A percentile compares a stretch with the other conserved stretches of the same genome.
phyloP scores from a whole-genome alignment of 148 eudicot genomes.

The Rhododendron molle region DNA sequence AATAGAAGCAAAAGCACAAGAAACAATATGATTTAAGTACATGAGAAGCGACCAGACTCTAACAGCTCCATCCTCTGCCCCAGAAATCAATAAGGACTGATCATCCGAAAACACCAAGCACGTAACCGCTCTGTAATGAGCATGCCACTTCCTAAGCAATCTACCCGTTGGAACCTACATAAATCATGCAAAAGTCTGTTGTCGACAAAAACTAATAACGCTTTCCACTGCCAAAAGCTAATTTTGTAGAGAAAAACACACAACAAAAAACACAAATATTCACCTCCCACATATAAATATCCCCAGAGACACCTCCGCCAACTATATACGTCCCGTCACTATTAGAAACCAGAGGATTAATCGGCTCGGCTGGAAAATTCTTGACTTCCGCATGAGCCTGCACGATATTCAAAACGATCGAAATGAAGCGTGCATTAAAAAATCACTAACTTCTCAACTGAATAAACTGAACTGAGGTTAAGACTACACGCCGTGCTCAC shows the following conservation, averaged over 20 bases:
- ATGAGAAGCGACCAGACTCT: constrained; percentile 77
- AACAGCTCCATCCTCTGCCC: constrained; percentile 87
- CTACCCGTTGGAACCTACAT: constrained; percentile 73
- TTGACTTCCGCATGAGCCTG: constrained; percentile 88
- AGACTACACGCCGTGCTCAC: neutral
- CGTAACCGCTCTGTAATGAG: constrained; percentile 72
- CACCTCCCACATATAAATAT: constrained; percentile 90
- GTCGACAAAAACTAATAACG: neutral
- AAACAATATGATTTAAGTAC: constrained; percentile 29
- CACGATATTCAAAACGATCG: neutral
- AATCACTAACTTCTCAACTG: neutral
- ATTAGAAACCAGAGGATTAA: constrained; percentile 66
- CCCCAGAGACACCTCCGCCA: constrained; percentile 78
- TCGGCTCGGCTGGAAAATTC: constrained; percentile 77
- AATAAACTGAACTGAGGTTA: neutral
- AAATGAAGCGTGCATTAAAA: neutral
- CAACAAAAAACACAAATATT: neutral
- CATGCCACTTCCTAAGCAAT: constrained; percentile 88
- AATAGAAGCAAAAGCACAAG: neutral
- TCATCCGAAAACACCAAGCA: constrained; percentile 66
- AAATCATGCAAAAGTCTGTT: neutral
- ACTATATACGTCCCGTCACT: constrained; percentile 65
- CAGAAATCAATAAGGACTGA: constrained; percentile 78
- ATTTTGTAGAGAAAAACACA: neutral
- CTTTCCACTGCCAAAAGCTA: neutral